Conservation (phyloP, 2,329 filamentous ascomycete genomes). For the Alternaria sp. region DNA sequence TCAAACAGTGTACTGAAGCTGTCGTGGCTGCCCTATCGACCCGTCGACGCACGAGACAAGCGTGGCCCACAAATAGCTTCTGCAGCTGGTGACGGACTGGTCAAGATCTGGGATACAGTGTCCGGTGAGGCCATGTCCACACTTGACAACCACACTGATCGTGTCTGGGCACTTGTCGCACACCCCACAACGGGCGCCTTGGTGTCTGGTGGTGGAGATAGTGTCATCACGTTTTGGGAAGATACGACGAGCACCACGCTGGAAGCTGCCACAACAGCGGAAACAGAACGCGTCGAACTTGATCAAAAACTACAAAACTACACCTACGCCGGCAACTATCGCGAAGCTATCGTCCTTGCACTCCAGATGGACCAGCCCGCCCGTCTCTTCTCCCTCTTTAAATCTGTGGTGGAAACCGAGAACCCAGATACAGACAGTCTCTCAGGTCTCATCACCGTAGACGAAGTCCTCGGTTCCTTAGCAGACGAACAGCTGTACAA, state of each 20-base stretch:
- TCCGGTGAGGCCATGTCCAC: constrained; percentile 87
- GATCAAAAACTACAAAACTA: constrained; percentile 95
- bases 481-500: constrained; percentile 86
- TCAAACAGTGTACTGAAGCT: constrained; percentile 96
- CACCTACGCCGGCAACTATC: constrained; percentile 85
- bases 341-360: constrained; percentile 90
- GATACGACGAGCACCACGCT: constrained; percentile 88
- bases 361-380: constrained; percentile 94
- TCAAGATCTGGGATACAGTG: constrained; percentile 94
- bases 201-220: constrained; percentile 91
- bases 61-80: constrained; percentile 78
- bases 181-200: constrained; percentile 72
- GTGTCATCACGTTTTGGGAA: constrained; percentile 93
- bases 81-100: constrained; percentile 90
- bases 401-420: constrained; percentile 73
- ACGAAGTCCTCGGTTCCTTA: constrained; percentile 81
- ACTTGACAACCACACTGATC: constrained; percentile 95
- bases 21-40: constrained; percentile 75
- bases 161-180: constrained; percentile 88
- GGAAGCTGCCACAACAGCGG: constrained; percentile 75
- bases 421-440: constrained; percentile 70
- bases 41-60: constrained; percentile 56
- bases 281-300: constrained; percentile 85
- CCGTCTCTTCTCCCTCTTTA: constrained; percentile 84
- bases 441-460: constrained; percentile 73